Conservation (phyloP, 108 stramenopile genomes). For the Schizochytrium sp. region DNA sequence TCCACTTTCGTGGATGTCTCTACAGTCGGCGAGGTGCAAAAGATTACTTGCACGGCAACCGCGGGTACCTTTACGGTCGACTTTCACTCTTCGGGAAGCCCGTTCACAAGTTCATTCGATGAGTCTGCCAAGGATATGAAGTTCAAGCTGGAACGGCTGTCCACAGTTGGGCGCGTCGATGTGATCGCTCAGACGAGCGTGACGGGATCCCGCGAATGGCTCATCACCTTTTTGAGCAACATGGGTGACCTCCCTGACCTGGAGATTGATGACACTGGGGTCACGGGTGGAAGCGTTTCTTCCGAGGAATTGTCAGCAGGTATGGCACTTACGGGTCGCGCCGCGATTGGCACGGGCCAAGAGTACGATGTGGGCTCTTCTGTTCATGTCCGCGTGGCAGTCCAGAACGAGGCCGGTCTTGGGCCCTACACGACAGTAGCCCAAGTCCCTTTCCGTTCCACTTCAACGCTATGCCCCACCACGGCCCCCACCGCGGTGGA, state of each 20-base stretch:
- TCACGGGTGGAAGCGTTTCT: not conserved
- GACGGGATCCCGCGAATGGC: slow-evolving; percentile 31
- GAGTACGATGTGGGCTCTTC: not conserved
- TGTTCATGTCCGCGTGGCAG: not conserved
- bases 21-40: not conserved
- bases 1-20: not conserved
- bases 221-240: slow-evolving; percentile 38
- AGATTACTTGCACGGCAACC: not conserved
- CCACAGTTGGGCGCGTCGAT: slow-evolving; percentile 35
- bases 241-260: slow-evolving; percentile 53
- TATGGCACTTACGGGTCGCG: not conserved
- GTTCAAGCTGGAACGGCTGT: slow-evolving; percentile 35
- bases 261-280: not conserved
- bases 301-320: not conserved
- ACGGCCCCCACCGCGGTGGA: not conserved
- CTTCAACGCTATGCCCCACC: not conserved
- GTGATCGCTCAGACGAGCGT: not conserved
- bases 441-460: not conserved
- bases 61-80: slow-evolving; percentile 2
- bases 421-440: not conserved
- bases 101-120: not conserved
- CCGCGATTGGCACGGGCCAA: not conserved
- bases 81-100: not conserved
- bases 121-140: slow-evolving; percentile 35
- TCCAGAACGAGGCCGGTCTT: not conserved